A percentile compares a stretch with the other conserved stretches of the same genome.
These are phyloP conservation scores for Venturia asperata DNA, from an alignment of 2,329 filamentous ascomycete species.

Conservation along the genomic window DNA sequence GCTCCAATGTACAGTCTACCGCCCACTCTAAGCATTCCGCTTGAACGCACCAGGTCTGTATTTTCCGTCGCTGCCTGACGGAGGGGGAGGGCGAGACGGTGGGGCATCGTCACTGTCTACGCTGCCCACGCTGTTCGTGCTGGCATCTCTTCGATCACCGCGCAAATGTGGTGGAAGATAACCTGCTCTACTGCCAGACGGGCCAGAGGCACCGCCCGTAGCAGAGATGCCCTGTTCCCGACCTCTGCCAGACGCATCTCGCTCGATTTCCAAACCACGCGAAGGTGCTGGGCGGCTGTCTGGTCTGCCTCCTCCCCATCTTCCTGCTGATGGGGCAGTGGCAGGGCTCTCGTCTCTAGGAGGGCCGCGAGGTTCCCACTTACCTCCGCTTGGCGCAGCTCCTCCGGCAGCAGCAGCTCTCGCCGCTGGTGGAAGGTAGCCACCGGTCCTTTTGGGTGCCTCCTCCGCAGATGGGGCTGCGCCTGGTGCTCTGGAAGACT, in stretches of 20 bases:
- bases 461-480: constrained; percentile 31
- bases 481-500: constrained; percentile 29
- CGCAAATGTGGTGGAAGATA: constrained; percentile 19
- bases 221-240: constrained; percentile 15
- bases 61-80: constrained; percentile 30
- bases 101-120: constrained; percentile 13
- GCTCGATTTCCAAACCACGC: constrained; percentile 9
- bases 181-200: constrained; percentile 7
- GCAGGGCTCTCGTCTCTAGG: constrained; percentile 29
- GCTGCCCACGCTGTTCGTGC: constrained; percentile 12
- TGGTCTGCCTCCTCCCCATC: constrained; percentile 21
- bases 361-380: constrained; percentile 32
- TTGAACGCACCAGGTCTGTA: constrained; percentile 36
- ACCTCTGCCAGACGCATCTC: constrained; percentile 24
- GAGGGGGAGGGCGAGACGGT: constrained; percentile 17
- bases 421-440: constrained; percentile 41
- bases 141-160: constrained; percentile 21
- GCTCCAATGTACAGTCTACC: constrained; percentile 7
- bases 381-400: constrained; percentile 22
- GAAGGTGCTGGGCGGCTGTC: constrained; percentile 21
- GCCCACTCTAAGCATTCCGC: constrained; percentile 11
- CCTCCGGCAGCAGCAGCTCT: constrained; percentile 24
- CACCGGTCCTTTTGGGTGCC: constrained; percentile 36
- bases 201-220: not conserved
- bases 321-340: constrained; percentile 22